Evolutionary conservation across 192 early-diverging fungal genomes (phyloP), one percentile per base, ranked within the genome.

Genomic region (Jimgerdemannia lactiflua): DNA sequence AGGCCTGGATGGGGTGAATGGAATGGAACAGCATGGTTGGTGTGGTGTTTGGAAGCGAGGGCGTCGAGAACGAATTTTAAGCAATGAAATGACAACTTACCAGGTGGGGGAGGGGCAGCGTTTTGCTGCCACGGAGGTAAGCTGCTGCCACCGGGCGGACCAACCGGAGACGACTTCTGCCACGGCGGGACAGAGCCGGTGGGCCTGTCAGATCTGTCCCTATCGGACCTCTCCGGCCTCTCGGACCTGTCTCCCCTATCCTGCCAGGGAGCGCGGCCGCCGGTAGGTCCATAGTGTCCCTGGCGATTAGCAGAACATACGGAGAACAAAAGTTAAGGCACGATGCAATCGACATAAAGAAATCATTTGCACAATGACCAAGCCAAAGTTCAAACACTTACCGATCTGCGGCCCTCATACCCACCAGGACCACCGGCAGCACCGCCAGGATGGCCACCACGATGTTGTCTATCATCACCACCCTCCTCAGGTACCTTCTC

Each of bases 401-500:
- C 44, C 64, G 14, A 44, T 65, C 42, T 19, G 65, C 68, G 7
- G 41, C 64, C 70, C 20, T 18, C 69, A 70, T 54, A 54, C 3
- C 39, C 20, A 39, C 17, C 40, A 4, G 39, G 19, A 42, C 73
- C 75, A 68, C 73, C 67, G 20, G 14, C 54, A 19, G 67, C 71
- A 71, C 39, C 17, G 42, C 67, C 44, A 70, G 18, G 4, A 71
- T 29, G 42, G 29, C 29, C n/a, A 39, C 44, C 39, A 39, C 70
- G 44, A 59, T 71, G 10, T 11, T 43, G 44, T 59, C 70, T 70
- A 59, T 65, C 70, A 39, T 40, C 72, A 10, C 65, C 11, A 4
- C 71, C 77, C 43, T 78, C 81, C 49, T 75, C 67, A 4, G 84
- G 78, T 39, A 85, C 84, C 10, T 80, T 73, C 75, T 92, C 94